Conservation (phyloP, 495 filamentous ascomycete species). For the Hypoxylon trugodes region DNA sequence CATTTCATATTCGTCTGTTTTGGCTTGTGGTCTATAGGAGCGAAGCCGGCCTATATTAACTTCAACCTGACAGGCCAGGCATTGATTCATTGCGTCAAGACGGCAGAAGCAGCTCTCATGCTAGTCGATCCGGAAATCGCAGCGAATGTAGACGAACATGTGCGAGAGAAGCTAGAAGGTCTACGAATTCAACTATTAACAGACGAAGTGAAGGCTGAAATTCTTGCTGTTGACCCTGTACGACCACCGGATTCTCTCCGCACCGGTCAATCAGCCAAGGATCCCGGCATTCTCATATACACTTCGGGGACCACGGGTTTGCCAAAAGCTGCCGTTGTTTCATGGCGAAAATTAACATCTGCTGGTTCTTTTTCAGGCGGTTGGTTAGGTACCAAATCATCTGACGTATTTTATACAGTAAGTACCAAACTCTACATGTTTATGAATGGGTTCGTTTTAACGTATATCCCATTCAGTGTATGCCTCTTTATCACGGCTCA, state of each 20-base stretch:
- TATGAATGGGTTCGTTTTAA: neutral
- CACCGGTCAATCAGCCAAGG: constrained; percentile 55
- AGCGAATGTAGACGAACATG: constrained; percentile 55
- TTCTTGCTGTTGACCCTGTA: constrained; percentile 61
- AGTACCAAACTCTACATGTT: constrained; percentile 14
- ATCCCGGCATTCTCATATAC: constrained; percentile 81
- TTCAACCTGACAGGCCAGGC: constrained; percentile 84
- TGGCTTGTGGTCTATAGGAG: constrained; percentile 89
- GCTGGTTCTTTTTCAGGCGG: constrained; percentile 62
- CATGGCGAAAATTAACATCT: constrained; percentile 72
- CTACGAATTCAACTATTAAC: constrained; percentile 71
- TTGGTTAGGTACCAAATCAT: constrained; percentile 64
- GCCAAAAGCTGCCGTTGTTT: constrained; percentile 88
- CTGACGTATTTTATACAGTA: constrained; percentile 85
- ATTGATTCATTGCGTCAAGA: constrained; percentile 79
- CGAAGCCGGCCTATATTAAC: constrained; percentile 92
- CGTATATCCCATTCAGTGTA: constrained; percentile 63
- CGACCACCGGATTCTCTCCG: constrained; percentile 71
- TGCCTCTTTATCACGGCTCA: constrained; percentile 95
- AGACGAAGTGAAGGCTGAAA: constrained; percentile 68
- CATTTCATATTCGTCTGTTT: constrained; percentile 84
- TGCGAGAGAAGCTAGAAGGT: constrained; percentile 49
- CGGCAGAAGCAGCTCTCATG: constrained; percentile 73
- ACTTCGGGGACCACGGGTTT: constrained; percentile 90
- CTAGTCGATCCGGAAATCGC: constrained; percentile 77